Evolutionary conservation across 345 rosid species (phyloP), one percentile per base, ranked within the genome.

Genomic region (Murraya paniculata): DNA sequence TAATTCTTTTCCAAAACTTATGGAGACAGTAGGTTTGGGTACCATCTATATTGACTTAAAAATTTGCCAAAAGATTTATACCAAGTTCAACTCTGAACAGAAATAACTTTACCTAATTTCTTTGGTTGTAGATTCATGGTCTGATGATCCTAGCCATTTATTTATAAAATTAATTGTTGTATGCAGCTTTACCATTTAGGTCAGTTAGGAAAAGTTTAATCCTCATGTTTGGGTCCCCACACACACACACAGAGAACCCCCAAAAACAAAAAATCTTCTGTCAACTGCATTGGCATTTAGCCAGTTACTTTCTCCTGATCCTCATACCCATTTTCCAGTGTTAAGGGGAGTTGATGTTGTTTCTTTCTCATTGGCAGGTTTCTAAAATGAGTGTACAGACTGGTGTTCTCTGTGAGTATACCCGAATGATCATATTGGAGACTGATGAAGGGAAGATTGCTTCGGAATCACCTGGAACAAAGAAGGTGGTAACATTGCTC

Each of bases 341-440:
- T 6, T 5, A 1, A 33, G 7, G 24, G 9, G 58, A 68, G 16
- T 58, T 59, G 22, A 31, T 79, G 73, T 16, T 79, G 69, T 68
- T 53, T 39, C 30, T 56, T 62, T 75, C 25, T 59, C 36, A 33
- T 57, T 77, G 72, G 27, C 88, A 93, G 99, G 87, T 91, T 77
- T 81, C 89, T 57, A 87, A 90, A 77, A 83, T 92, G 73, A 93
- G 99, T 79, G 78, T 87, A 78, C 88, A 85, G 45, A 86, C 83
- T 22, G 87, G 93, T 19, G 77, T 89, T 25, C 79, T 85, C 31
- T 93, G 96, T 1, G 98, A 95, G 81, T 93, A 92, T 68, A 93
- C 94, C 53, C 87, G 84, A 53, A 86, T 95, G 96, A 72, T 85
- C 77, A 72, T 92, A 27, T 72, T 86, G 10, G 96, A 92, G 85